Base-by-base conservation (phyloP, 2,329 filamentous ascomycete species). In the Byssothecium circinans region DNA sequence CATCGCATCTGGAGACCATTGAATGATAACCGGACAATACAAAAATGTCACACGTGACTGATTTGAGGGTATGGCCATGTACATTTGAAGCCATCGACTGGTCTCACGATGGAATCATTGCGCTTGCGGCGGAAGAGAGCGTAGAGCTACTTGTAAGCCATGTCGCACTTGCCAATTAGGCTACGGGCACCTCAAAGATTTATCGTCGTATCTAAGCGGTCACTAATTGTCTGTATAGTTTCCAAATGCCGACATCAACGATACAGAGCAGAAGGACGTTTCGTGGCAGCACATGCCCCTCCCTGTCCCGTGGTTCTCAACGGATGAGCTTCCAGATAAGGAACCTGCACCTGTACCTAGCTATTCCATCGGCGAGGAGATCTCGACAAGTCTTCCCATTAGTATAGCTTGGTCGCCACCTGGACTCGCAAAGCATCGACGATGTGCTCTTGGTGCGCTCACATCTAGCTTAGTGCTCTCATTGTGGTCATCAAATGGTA, bases 341-440 rank as follows among this genome's bases (percentile, higher is more conserved):
- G 63, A 75, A 10, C 76, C 79, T 8, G 72, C 77, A 14, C 69
- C 73, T 11, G 71, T 76, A 23, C 57, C 70, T 12, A 67, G 73
- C 15, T 81, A 79, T 57, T 84, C 81, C 0, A 60, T 84, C 19
- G 82, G 81, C 2, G 80, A 82, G 52, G 82, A 85, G 58, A 76
- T 82, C 43, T 84, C 81, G 0, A 58, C 69, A 2, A 79, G 79
- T 49, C 70, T 70, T 34, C 75, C 81, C 2, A 64, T 74, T n/a
- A 68, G 68, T 2, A 58, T 84, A 18, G 68, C 74, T 8, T 85
- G 82, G 82, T 85, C 82, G 4, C 71, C 78, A 2, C 72, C 78
- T 6, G 81, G 82, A 2, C 65, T 84, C 32, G 81, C 74, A 15
- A 76, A 75, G 54, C 77, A 82, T 61, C 69, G 75, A 35, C 74